These are phyloP conservation scores for Hamamelis virginiana DNA, from an alignment of 164 flowering plant species.

Conservation along the genomic window DNA sequence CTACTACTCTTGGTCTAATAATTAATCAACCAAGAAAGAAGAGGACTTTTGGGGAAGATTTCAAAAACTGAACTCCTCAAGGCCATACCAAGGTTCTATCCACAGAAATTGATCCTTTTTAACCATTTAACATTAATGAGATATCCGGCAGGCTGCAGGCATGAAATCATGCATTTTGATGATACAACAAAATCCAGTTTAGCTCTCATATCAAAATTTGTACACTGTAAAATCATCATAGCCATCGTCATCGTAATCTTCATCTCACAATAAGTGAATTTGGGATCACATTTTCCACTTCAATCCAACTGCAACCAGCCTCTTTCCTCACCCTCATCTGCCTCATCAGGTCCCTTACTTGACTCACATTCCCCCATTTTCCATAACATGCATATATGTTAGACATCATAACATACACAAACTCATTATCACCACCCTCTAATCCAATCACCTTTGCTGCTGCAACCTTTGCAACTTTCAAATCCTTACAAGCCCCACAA, in stretches of 20 bases:
- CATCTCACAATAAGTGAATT: not conserved
- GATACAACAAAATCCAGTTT: too few species aligned
- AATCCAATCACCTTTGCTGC: conserved; percentile 50
- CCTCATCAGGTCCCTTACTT: conserved; percentile 47
- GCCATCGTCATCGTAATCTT: not conserved
- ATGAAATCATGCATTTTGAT: too few species aligned
- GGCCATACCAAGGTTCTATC: too few species aligned
- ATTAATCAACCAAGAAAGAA: too few species aligned
- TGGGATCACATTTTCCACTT: conserved; percentile 23
- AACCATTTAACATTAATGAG: too few species aligned
- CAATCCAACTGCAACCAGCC: conserved; percentile 65
- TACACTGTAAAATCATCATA: too few species aligned
- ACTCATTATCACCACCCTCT: conserved; percentile 51
- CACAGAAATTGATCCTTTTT: too few species aligned
- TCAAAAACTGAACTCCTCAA: too few species aligned
- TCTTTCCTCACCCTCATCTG: conserved; percentile 52
- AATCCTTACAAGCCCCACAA: conserved; percentile 39
- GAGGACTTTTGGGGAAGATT: too few species aligned
- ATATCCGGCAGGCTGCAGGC: too few species aligned
- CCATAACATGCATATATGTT: conserved; percentile 50
- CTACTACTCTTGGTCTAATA: too few species aligned
- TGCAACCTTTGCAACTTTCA: conserved; percentile 48
- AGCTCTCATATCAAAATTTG: too few species aligned
- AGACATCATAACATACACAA: conserved; percentile 54
- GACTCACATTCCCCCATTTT: conserved; percentile 46